Evolutionary conservation across 768 basidiomycete species (phyloP).

Genomic region (Auricularia sp.): DNA sequence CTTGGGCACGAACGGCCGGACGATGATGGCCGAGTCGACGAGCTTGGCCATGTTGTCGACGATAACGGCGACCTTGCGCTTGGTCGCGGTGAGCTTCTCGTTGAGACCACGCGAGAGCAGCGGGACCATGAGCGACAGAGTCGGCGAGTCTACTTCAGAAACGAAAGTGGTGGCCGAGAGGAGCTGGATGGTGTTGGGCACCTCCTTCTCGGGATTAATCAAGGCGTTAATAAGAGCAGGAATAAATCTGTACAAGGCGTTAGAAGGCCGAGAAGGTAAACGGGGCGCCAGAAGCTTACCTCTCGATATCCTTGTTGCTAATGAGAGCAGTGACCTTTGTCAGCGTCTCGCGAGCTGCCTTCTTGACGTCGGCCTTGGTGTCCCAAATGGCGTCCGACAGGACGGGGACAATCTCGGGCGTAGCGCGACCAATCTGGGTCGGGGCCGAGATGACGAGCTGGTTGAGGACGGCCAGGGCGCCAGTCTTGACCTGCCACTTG

Average conservation of each 20-base stretch:
- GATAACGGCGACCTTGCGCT: constrained; percentile 97
- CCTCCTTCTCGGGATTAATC: constrained; percentile 99
- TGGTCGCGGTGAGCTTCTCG: constrained; percentile 92
- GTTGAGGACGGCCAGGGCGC: constrained; percentile 71
- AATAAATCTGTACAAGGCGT: constrained; percentile 48
- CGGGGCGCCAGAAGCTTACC: constrained; percentile 12
- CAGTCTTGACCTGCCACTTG: constrained; percentile 96
- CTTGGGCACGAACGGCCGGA: constrained; percentile 94
- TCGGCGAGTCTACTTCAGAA: constrained; percentile 96
- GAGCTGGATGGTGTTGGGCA: constrained; percentile 86
- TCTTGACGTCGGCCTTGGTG: constrained; percentile 98
- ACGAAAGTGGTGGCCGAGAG: constrained; percentile 99
- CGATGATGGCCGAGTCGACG: constrained; percentile 88
- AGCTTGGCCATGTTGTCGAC: constrained; percentile 98
- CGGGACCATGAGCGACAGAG: constrained; percentile 96
- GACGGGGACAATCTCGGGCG: constrained; percentile 90
- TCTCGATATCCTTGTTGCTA: constrained; percentile 97
- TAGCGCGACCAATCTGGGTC: constrained; percentile 73
- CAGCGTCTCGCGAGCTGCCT: constrained; percentile 89
- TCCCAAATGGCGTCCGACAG: constrained; percentile 97
- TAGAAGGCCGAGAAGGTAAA: not conserved
- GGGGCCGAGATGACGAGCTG: constrained; percentile 81
- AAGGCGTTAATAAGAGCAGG: constrained; percentile 95
- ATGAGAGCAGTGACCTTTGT: constrained; percentile 90
- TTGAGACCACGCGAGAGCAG: constrained; percentile 85